These are phyloP conservation scores for Pseudonitzschia multistriata DNA, from an alignment of 108 stramenopile genomes.

Conservation along the genomic window DNA sequence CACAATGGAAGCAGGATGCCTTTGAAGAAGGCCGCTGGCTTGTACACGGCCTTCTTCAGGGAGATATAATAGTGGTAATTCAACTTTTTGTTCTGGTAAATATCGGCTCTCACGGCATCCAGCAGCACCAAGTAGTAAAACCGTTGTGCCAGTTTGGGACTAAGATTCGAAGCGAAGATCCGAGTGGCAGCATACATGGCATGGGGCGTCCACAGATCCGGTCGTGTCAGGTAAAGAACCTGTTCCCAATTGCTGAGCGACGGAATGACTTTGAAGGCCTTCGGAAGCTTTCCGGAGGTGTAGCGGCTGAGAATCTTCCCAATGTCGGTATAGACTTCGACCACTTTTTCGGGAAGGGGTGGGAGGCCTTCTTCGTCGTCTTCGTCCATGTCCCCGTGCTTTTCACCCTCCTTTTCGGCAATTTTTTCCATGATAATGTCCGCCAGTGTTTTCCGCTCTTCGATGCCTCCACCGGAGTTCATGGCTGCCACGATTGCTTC, in stretches of 20 bases:
- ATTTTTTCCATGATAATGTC: constrained; percentile 99
- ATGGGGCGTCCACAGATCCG: constrained; percentile 95
- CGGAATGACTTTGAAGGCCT: constrained; percentile 99
- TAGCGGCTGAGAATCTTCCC: constrained; percentile 92
- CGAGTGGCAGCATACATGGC: constrained; percentile 96
- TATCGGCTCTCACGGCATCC: constrained; percentile 94
- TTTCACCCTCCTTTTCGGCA: constrained; percentile 87
- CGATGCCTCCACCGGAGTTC: constrained; percentile 39
- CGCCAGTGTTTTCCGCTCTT: constrained; percentile 77
- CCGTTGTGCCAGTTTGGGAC: constrained; percentile 96
- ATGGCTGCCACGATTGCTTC: constrained; percentile 78
- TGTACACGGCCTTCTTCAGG: constrained; percentile 94
- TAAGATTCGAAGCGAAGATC: constrained; percentile 97
- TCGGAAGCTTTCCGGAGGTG: constrained; percentile 96
- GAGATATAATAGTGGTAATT: constrained; percentile 98
- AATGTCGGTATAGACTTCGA: constrained; percentile 95
- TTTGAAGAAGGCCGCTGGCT: constrained; percentile 98
- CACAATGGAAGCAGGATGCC: constrained; percentile 96
- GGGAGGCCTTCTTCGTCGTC: constrained; percentile 40
- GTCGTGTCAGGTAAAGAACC: constrained; percentile 94
- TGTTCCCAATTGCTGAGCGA: constrained; percentile 97
- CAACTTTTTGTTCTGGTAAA: constrained; percentile 86
- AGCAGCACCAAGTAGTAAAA: constrained; percentile 96
- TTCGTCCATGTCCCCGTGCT: constrained; percentile 35
- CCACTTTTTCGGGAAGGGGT: constrained; percentile 85